Conservation (phyloP, 2,329 filamentous ascomycete species). For the Fusarium acutatum region DNA sequence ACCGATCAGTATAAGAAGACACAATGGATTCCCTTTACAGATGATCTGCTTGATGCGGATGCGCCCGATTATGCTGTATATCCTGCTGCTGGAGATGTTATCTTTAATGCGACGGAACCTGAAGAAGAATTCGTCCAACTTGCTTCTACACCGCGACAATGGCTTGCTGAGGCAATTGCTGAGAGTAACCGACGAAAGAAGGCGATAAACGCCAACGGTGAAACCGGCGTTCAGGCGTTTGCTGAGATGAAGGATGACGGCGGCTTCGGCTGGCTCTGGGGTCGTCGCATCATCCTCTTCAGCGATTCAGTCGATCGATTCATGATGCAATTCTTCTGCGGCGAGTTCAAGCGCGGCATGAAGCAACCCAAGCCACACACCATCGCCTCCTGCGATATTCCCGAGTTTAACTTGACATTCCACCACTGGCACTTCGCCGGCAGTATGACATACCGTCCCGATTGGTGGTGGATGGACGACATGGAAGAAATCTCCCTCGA, state of each 20-base stretch:
- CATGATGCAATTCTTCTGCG: conserved; percentile 34
- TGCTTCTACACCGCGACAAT: conserved; percentile 27
- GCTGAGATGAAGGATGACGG: conserved; percentile 23
- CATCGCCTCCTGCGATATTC: conserved; percentile 22
- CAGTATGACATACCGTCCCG: conserved; percentile 20
- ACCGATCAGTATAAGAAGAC: conserved; percentile 71
- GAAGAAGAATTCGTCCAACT: conserved; percentile 10
- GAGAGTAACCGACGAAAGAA: conserved; percentile 21
- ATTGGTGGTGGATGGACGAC: conserved; percentile 37
- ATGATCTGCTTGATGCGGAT: conserved; percentile 67
- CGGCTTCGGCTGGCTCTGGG: conserved; percentile 33
- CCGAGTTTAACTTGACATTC: conserved; percentile 30
- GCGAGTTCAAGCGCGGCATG: conserved; percentile 28
- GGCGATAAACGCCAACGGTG: not conserved
- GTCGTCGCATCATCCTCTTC: conserved; percentile 29
- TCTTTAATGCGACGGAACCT: conserved; percentile 72
- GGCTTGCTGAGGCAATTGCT: conserved; percentile 21
- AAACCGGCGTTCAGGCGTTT: not conserved
- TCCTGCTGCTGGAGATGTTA: conserved; percentile 53
- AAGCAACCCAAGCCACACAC: conserved; percentile 21
- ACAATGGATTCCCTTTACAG: conserved; percentile 28
- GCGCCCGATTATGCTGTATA: conserved; percentile 55
- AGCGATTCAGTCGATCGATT: conserved; percentile 35
- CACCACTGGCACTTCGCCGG: conserved; percentile 32
- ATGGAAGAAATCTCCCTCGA: conserved; percentile 30